Conservation (phyloP, 1,139 yeast species). For the Magnusiomyces magnusii region DNA sequence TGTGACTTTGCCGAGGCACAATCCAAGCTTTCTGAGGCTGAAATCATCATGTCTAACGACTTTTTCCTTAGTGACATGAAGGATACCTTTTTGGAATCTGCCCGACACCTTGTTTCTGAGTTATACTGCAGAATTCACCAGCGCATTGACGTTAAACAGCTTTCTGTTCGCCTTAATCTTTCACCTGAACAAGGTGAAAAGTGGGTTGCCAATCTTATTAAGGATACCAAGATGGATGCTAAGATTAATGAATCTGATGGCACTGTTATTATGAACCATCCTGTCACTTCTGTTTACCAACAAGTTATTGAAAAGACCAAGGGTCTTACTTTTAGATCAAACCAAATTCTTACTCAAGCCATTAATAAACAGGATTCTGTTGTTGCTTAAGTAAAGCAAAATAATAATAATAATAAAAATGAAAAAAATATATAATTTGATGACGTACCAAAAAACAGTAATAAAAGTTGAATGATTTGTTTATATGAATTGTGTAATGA, state of each 20-base stretch:
- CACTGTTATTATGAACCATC: constrained; percentile 43
- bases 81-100: constrained; percentile 39
- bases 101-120: constrained; percentile 45
- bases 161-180: constrained; percentile 40
- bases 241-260: constrained; percentile 44
- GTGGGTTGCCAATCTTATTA: constrained; percentile 44
- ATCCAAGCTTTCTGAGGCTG: constrained; percentile 41
- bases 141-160: constrained; percentile 39
- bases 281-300: constrained; percentile 42
- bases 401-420: neutral
- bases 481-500: too few species aligned
- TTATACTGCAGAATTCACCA: constrained; percentile 49
- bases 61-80: constrained; percentile 45
- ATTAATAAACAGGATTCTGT: constrained; percentile 22
- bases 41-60: constrained; percentile 43
- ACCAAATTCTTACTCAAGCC: constrained; percentile 41
- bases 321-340: constrained; percentile 50
- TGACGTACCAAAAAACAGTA: neutral
- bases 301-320: constrained; percentile 55
- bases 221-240: constrained; percentile 44
- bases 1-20: constrained; percentile 49
- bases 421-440: neutral
- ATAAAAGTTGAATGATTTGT: too few species aligned
- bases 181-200: constrained; percentile 42
- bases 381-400: constrained; percentile 12